Evolutionary conservation across 2,329 filamentous ascomycete genomes (phyloP).

Genomic region (Claviceps humidiphila): DNA sequence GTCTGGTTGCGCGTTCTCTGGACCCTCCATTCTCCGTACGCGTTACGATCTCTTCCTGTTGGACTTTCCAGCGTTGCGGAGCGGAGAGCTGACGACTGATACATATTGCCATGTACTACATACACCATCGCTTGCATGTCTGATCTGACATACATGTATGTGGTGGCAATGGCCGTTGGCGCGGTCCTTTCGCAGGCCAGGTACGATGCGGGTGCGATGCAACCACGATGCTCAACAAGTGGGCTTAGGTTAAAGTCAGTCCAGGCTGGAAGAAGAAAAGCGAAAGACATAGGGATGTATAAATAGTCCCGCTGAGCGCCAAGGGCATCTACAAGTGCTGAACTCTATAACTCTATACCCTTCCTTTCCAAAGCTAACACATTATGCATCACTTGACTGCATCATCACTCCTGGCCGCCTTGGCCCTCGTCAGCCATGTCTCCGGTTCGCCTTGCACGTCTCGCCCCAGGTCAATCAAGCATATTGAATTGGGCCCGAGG

Average conservation of each 20-base stretch:
- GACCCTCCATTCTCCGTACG: neutral
- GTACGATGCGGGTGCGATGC: too few relatives aligned
- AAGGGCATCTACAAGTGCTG: too few relatives aligned
- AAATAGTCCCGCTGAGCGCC: too few relatives aligned
- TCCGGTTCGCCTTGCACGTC: slow-evolving; percentile 14
- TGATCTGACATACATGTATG: neutral
- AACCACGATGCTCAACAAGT: too few relatives aligned
- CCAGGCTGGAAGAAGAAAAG: too few relatives aligned
- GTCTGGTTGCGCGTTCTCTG: neutral
- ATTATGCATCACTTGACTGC: slow-evolving; percentile 19
- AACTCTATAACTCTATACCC: neutral
- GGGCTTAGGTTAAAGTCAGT: too few relatives aligned
- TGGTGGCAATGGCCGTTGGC: too few relatives aligned
- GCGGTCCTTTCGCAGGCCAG: too few relatives aligned
- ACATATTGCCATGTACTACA: neutral
- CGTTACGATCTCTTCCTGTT: neutral
- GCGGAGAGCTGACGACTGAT: neutral
- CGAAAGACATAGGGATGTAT: too few relatives aligned
- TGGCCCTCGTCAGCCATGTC: slow-evolving; percentile 16
- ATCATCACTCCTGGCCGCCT: slow-evolving; percentile 16
- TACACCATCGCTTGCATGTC: neutral
- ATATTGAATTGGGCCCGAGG: slow-evolving; percentile 47
- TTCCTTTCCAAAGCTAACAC: neutral
- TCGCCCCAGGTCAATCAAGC: slow-evolving; percentile 22
- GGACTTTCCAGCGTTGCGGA: neutral